These are phyloP conservation scores for Erodium maritimum DNA, from an alignment of 345 rosid genomes.

Conservation along the genomic window DNA sequence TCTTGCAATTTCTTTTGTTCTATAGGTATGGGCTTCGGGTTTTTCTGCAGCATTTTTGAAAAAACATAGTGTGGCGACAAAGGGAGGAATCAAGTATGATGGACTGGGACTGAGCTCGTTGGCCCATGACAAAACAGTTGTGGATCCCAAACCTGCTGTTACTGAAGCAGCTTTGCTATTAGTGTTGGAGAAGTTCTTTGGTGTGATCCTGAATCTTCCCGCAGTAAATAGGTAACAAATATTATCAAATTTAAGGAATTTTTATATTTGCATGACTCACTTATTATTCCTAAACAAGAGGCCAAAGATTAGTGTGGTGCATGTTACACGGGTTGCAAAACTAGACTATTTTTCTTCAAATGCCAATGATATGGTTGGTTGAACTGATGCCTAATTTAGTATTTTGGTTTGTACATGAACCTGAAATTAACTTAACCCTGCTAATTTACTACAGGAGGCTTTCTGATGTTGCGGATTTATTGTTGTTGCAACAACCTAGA, in stretches of 20 bases:
- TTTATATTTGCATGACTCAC: too few relatives aligned
- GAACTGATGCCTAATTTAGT: too few relatives aligned
- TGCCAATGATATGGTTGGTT: too few relatives aligned
- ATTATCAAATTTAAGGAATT: too few relatives aligned
- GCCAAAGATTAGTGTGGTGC: too few relatives aligned
- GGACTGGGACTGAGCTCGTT: constrained; percentile 19
- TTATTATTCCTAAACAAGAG: too few relatives aligned
- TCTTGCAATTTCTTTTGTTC: constrained; percentile 13
- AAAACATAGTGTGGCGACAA: constrained; percentile 75
- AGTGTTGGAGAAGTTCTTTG: constrained; percentile 70
- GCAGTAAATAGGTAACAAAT: constrained; percentile 54
- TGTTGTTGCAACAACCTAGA: constrained; percentile 67
- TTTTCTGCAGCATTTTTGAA: constrained; percentile 93
- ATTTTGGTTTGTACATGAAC: neutral
- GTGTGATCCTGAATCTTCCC: constrained; percentile 69
- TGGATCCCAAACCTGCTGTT: constrained; percentile 52
- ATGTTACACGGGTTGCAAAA: too few relatives aligned
- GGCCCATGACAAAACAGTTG: constrained; percentile 17
- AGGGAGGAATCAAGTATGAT: constrained; percentile 25
- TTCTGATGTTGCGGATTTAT: constrained; percentile 40
- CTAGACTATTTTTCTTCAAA: too few relatives aligned
- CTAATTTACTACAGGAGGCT: constrained; percentile 53
- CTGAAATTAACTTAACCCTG: too few relatives aligned
- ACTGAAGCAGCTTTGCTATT: constrained; percentile 75
- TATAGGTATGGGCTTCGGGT: constrained; percentile 96